Evolutionary conservation across 306 rosid species (phyloP).

Genomic region (Trifolium subterraneum): DNA sequence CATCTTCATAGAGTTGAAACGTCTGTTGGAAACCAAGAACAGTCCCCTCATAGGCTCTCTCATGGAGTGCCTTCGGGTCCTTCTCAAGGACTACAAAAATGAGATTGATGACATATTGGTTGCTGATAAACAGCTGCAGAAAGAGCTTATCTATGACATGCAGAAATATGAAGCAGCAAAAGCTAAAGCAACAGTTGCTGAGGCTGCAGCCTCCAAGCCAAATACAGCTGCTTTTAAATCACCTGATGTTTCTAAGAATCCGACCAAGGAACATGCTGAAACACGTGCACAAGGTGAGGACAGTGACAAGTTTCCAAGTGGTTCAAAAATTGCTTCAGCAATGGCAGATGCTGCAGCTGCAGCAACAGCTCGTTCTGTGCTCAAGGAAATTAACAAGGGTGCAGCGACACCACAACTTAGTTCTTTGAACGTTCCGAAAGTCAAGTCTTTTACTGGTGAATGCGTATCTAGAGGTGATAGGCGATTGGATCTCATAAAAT

Average conservation of each 20-base stretch:
- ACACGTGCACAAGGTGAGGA: constrained; percentile 22
- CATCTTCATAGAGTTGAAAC: constrained; percentile 87
- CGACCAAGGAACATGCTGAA: constrained; percentile 39
- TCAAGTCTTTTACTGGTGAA: constrained; percentile 56
- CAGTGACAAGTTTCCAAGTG: constrained; percentile 37
- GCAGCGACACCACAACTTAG: constrained; percentile 64
- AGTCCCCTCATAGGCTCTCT: constrained; percentile 89
- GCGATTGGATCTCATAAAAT: constrained; percentile 55
- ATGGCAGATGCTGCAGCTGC: constrained; percentile 83
- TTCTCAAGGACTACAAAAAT: constrained; percentile 89
- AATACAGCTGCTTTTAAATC: constrained; percentile 49
- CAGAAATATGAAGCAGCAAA: constrained; percentile 75
- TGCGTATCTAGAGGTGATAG: constrained; percentile 39
- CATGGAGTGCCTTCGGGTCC: constrained; percentile 87
- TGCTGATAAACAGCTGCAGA: constrained; percentile 96
- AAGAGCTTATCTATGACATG: constrained; percentile 84
- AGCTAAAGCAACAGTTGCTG: constrained; percentile 70
- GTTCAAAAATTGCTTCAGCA: constrained; percentile 71
- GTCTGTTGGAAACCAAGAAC: constrained; percentile 81
- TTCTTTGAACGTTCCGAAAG: constrained; percentile 66
- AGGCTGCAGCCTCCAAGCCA: constrained; percentile 55
- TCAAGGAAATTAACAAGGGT: constrained; percentile 78
- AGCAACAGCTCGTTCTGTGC: constrained; percentile 82
- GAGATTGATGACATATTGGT: constrained; percentile 89
- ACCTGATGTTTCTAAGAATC: constrained; percentile 45